Evolutionary conservation across 345 rosid genomes (phyloP), one percentile per base, ranked within the genome.

Genomic region (Xanthoceras sorbifolium): DNA sequence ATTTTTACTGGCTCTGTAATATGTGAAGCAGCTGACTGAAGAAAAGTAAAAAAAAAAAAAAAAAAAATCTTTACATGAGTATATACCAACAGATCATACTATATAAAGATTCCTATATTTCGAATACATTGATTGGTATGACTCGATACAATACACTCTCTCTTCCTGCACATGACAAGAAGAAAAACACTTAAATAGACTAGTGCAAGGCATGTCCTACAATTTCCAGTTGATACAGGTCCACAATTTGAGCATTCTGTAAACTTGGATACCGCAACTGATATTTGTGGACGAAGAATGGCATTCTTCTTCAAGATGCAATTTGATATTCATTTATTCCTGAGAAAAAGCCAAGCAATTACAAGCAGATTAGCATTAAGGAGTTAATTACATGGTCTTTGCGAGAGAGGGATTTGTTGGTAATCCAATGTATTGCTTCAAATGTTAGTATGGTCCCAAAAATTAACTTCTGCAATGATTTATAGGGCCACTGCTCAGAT

Each of bases 321-420:
- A 63, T 44, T 7, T 6, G 15, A 46, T 46, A 64, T 64, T 14
- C 48, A 48, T 74, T 74, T 74, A 74, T 50, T 74, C 77, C 77
- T 74, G 77, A 6, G 5, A 73, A 63, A 74, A 11, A 1, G 14
- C n/a, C 17, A 71, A 17, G 5, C 15, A 32, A 73, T 62, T 73
- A 44, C 44, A 63, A 18, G 18, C 20, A n/a, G 12, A 46, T 46
- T 10, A 64, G 60, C 20, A 40, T 40, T 63, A 73, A 17, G 76
- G 9, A 15, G 62, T 20, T 48, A 20, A 28, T 17, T 48, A 20
- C 18, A 28, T 28, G 42, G 73, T 48, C 15, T 29, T 9, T 8
- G 18, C 3, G 20, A 69, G 22, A 69, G 3, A 67, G 18, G 73
- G 60, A 12, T 69, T 18, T 1, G 14, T 20, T 8, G 7, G 44